phyloP scores from a whole-genome alignment of 148 eudicot species.

The Chenopodium album region DNA sequence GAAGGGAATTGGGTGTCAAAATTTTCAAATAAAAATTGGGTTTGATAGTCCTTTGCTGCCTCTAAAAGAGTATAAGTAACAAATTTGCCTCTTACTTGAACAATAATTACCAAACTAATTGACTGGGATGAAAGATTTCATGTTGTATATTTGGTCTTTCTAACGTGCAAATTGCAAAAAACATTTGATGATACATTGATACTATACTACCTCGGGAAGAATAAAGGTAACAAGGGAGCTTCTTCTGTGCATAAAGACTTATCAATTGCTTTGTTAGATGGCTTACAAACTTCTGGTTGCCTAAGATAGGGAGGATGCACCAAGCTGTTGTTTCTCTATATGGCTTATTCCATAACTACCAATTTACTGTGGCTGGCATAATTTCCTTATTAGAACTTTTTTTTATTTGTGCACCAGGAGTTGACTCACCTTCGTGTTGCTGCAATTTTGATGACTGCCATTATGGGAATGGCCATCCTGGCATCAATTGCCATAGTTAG shows the following conservation, averaged over 20 bases:
- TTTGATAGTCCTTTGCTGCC: no score
- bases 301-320: not conserved
- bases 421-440: slow-evolving; percentile 75
- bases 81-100: no score
- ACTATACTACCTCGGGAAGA: not conserved
- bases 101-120: no score
- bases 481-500: slow-evolving; percentile 87
- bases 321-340: slow-evolving; percentile 2
- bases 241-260: not conserved
- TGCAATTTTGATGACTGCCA: slow-evolving; percentile 71
- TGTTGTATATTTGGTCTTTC: not conserved
- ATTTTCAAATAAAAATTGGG: no score
- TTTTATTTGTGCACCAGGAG: slow-evolving; percentile 53
- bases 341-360: not conserved
- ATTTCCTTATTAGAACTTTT: slow-evolving; percentile 4
- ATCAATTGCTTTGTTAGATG: not conserved
- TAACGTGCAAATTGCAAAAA: not conserved
- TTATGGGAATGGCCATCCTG: slow-evolving; percentile 70
- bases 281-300: not conserved
- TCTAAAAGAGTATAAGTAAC: no score
- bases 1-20: no score
- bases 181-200: not conserved
- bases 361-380: not conserved
- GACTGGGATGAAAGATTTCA: not conserved
- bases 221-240: not conserved